Evolutionary conservation across 2,329 filamentous ascomycete genomes (phyloP).

Genomic region (Alternaria triticimaculans): DNA sequence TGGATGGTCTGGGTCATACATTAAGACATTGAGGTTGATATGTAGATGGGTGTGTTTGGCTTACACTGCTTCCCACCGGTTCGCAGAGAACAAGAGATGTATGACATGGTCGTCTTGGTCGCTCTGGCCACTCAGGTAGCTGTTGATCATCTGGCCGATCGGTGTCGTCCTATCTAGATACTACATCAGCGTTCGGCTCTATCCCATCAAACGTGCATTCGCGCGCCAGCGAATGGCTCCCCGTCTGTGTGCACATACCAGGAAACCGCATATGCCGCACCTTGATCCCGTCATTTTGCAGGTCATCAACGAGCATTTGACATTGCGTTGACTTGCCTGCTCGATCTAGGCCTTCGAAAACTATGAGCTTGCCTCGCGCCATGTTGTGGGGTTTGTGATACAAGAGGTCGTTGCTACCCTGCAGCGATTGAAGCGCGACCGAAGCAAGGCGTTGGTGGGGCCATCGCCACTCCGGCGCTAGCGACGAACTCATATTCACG

Average conservation of each 20-base stretch:
- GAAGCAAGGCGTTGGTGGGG: slow-evolving; percentile 8
- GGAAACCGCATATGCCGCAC: slow-evolving; percentile 71
- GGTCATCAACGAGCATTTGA: slow-evolving; percentile 64
- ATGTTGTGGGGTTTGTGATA: slow-evolving; percentile 21
- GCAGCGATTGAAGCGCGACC: neutral
- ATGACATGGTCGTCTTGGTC: slow-evolving; percentile 87
- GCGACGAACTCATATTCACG: too few relatives aligned
- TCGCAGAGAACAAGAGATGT: slow-evolving; percentile 88
- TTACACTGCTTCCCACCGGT: slow-evolving; percentile 76
- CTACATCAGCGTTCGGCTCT: neutral
- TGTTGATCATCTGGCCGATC: slow-evolving; percentile 86
- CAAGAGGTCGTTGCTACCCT: neutral
- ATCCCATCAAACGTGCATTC: too few relatives aligned
- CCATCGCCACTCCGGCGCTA: neutral
- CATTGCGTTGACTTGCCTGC: slow-evolving; percentile 95
- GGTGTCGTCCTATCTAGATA: slow-evolving; percentile 76
- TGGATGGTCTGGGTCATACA: neutral
- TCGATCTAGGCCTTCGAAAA: slow-evolving; percentile 87
- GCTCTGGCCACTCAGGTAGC: slow-evolving; percentile 74
- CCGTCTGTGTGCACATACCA: slow-evolving; percentile 52
- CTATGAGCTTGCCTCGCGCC: slow-evolving; percentile 74
- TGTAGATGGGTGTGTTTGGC: neutral
- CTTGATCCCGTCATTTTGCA: slow-evolving; percentile 59
- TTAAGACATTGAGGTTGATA: neutral
- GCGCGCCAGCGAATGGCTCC: neutral